Conservation (phyloP, 2,329 filamentous ascomycete genomes). For the Fusarium buxicola region DNA sequence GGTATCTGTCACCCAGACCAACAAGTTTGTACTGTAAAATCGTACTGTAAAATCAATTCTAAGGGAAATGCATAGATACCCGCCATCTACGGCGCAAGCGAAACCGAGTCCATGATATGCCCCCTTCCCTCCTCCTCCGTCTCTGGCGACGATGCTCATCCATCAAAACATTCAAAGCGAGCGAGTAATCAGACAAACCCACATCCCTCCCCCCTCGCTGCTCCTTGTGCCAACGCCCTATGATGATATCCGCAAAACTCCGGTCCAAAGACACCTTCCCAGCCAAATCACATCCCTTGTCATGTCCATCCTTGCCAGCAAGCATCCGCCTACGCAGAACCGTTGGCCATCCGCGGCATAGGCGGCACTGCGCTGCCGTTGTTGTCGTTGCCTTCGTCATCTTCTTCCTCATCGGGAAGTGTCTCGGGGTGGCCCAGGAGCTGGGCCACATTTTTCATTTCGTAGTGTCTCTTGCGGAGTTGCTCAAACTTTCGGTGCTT, state of each 20-base stretch:
- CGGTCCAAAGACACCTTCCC: slow-evolving; percentile 31
- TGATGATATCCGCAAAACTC: slow-evolving; percentile 47
- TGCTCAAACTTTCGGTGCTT: slow-evolving; percentile 94
- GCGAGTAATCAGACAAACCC: slow-evolving; percentile 25
- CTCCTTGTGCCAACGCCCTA: slow-evolving; percentile 43
- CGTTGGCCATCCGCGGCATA: slow-evolving; percentile 58
- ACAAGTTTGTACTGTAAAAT: slow-evolving; percentile 2
- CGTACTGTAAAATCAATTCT: slow-evolving; percentile 25
- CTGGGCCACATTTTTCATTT: slow-evolving; percentile 95
- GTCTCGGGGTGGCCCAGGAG: slow-evolving; percentile 82
- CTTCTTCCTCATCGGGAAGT: slow-evolving; percentile 71
- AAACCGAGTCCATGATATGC: slow-evolving; percentile 28
- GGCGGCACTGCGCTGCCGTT: slow-evolving; percentile 50
- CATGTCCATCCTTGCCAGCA: slow-evolving; percentile 13
- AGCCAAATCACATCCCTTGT: slow-evolving; percentile 17
- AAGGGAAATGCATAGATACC: slow-evolving; percentile 33
- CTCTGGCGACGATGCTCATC: slow-evolving; percentile 13
- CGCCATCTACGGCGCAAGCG: slow-evolving; percentile 27
- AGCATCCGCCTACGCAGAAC: slow-evolving; percentile 45
- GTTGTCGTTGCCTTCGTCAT: slow-evolving; percentile 70
- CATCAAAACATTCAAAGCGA: slow-evolving; percentile 33
- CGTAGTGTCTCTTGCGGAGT: slow-evolving; percentile 95
- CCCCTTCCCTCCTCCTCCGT: slow-evolving; percentile 15
- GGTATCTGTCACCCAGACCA: slow-evolving; percentile 2
- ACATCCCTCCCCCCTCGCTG: slow-evolving; percentile 20